Base-by-base conservation (phyloP, 2,329 filamentous ascomycete species). In the Aspergillus sp. region DNA sequence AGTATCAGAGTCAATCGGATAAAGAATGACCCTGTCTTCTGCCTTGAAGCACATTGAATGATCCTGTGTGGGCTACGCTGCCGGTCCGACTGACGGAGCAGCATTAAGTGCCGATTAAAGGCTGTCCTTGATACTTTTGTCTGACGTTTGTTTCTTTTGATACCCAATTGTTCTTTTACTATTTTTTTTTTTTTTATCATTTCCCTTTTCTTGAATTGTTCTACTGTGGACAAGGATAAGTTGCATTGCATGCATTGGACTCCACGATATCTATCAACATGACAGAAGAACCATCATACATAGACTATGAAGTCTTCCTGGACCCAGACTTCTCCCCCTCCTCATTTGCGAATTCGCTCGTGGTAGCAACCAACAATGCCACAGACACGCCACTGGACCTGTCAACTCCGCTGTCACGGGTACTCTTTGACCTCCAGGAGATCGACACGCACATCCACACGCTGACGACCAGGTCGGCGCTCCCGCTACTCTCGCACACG, bases 381-480 rank as follows among this genome's bases (percentile, higher is more conserved):
- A 88, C 85, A 54, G 93, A 97, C 69, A 85, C 85, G 2, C 86
- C 89, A 6, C 80, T 97, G 57, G 93, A 98, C 66, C 85, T 98
- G 45, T 91, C 90, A 5, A 97, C 93, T 11, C 91, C 93, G 3
- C 78, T 98, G 38, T 95, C 90, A 5, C 83, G 89, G 43, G 90
- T 96, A 5, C 82, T 97, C 6, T 98, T 98, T 69, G 93, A 98
- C 68, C 85, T 93, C 3, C 93, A 97, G 64, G 93, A 97, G 68
- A 86, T 98, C 53, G 91, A 97, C 69, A 95, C 90, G 0, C 90
- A 95, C 63, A 95, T 98, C 51, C 89, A 98, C 65, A 79, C 81
- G 4, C 78, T 97, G 33, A 94, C 91, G 5, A 93, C 90, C 2
- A 84, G 86, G 50, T 87, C 85, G 27, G 90, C 93, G 3, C 72